A percentile compares a stretch with the other conserved stretches of the same genome.
These are phyloP conservation scores for Coemansia sp. DNA, from an alignment of 192 early-diverging fungal genomes.

Conservation along the genomic window DNA sequence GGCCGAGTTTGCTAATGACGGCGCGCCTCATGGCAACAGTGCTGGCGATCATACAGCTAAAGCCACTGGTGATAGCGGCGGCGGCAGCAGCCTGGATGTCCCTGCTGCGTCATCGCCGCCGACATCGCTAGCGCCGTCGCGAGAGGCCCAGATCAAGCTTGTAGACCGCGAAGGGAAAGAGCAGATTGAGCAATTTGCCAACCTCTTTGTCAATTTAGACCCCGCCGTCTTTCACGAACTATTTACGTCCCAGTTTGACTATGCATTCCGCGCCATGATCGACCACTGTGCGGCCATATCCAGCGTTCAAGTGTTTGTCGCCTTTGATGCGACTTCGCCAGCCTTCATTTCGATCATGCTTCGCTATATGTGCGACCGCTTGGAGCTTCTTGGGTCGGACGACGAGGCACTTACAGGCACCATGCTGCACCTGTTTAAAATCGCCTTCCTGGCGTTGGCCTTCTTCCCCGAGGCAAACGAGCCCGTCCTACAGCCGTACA, in stretches of 20 bases:
- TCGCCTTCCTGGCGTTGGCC: constrained; percentile 92
- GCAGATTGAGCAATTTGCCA: constrained; percentile 86
- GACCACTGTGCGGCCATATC: constrained; percentile 76
- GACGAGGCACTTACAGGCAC: constrained; percentile 56
- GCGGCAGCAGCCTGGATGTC: not conserved
- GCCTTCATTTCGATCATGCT: constrained; percentile 61
- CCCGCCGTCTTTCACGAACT: constrained; percentile 94
- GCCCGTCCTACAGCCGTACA: constrained; percentile 88
- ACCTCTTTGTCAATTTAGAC: constrained; percentile 81
- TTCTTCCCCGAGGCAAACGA: constrained; percentile 93
- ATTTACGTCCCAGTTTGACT: constrained; percentile 87
- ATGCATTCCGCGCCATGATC: constrained; percentile 83
- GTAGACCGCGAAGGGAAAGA: constrained; percentile 90
- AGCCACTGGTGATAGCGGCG: not conserved
- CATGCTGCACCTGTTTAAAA: constrained; percentile 91
- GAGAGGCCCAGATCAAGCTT: constrained; percentile 62
- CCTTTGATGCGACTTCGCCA: constrained; percentile 65
- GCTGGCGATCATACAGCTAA: not conserved
- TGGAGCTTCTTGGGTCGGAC: constrained; percentile 48
- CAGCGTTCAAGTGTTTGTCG: constrained; percentile 88
- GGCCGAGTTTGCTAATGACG: constrained; percentile 9
- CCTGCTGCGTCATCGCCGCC: not conserved
- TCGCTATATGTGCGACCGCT: constrained; percentile 47
- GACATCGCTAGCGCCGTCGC: constrained; percentile 15
- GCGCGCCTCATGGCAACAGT: not conserved